A percentile compares a stretch with the other conserved stretches of the same genome.
Conservation (phyloP, 768 basidiomycete species). For the Porphyrellus cyaneotinctus region DNA sequence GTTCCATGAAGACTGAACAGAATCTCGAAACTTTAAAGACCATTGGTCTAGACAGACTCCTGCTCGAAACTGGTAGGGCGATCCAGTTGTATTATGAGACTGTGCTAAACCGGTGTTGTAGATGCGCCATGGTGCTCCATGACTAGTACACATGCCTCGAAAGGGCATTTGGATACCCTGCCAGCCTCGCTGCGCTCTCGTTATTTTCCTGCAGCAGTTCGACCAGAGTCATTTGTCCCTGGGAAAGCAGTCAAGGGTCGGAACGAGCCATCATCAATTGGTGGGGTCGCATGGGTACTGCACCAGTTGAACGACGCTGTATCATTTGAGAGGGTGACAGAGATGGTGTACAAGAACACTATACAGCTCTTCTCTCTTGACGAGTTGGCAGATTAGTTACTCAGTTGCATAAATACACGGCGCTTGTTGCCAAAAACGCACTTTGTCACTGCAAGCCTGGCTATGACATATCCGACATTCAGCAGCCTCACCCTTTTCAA, state of each 20-base stretch:
- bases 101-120: slow-evolving; percentile 20
- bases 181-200: slow-evolving; percentile 42
- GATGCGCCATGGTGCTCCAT: slow-evolving; percentile 75
- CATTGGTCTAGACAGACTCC: slow-evolving; percentile 55
- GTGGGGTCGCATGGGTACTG: slow-evolving; percentile 71
- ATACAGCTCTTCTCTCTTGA: slow-evolving; percentile 53
- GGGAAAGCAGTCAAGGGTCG: slow-evolving; percentile 71
- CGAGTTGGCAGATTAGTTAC: slow-evolving; percentile 27
- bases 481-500: slow-evolving; percentile 4
- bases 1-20: slow-evolving; percentile 68
- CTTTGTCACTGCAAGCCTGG: neutral
- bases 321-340: slow-evolving; percentile 51
- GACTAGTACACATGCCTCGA: slow-evolving; percentile 62
- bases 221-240: slow-evolving; percentile 53
- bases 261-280: slow-evolving; percentile 66
- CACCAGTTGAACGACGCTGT: slow-evolving; percentile 43
- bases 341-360: slow-evolving; percentile 62
- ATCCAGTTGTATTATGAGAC: neutral
- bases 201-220: slow-evolving; percentile 50
- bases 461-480: slow-evolving; percentile 16
- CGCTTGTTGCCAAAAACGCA: neutral
- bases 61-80: slow-evolving; percentile 69
- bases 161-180: slow-evolving; percentile 44
- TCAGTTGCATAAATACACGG: slow-evolving; percentile 18
- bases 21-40: slow-evolving; percentile 53